phyloP scores from a whole-genome alignment of 83 land plant genomes.

The Diphasiastrum complanatum region DNA sequence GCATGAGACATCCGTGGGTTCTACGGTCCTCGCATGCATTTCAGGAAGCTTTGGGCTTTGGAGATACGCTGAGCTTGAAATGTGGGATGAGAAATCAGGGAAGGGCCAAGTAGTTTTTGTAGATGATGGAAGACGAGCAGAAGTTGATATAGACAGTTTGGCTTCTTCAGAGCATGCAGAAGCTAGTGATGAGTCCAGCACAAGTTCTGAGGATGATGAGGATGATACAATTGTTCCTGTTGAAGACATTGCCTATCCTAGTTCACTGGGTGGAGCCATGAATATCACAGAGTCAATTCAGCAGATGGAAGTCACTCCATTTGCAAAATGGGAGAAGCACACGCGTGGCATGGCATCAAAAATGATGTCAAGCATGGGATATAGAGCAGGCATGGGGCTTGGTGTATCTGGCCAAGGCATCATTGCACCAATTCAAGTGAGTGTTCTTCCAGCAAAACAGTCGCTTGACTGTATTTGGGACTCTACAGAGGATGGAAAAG shows the following conservation, averaged over 20 bases:
- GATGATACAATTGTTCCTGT: slow-evolving; percentile 41
- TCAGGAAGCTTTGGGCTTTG: slow-evolving; percentile 62
- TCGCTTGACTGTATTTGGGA: slow-evolving; percentile 71
- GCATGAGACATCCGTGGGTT: slow-evolving; percentile 62
- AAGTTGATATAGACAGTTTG: slow-evolving; percentile 52
- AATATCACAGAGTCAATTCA: slow-evolving; percentile 34
- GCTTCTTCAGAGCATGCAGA: slow-evolving; percentile 57
- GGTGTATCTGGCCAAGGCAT: slow-evolving; percentile 86
- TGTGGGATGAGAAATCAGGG: slow-evolving; percentile 58
- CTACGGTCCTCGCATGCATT: slow-evolving; percentile 61
- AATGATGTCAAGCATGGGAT: slow-evolving; percentile 99
- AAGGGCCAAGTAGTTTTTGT: slow-evolving; percentile 52
- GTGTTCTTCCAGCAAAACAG: slow-evolving; percentile 64
- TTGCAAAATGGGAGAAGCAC: slow-evolving; percentile 96
- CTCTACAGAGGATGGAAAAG: slow-evolving; percentile 16
- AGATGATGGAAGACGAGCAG: slow-evolving; percentile 64
- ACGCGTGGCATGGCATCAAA: slow-evolving; percentile 96
- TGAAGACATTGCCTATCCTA: slow-evolving; percentile 40
- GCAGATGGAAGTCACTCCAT: slow-evolving; percentile 70
- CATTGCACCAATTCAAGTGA: slow-evolving; percentile 57
- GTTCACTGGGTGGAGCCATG: slow-evolving; percentile 30
- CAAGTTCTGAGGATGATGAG: slow-evolving; percentile 30
- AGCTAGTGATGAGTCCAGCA: slow-evolving; percentile 36
- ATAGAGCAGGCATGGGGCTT: slow-evolving; percentile 87
- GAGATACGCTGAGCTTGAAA: slow-evolving; percentile 86